These are phyloP conservation scores for Nemania sp. DNA, from an alignment of 2,329 filamentous ascomycete genomes.

Conservation along the genomic window DNA sequence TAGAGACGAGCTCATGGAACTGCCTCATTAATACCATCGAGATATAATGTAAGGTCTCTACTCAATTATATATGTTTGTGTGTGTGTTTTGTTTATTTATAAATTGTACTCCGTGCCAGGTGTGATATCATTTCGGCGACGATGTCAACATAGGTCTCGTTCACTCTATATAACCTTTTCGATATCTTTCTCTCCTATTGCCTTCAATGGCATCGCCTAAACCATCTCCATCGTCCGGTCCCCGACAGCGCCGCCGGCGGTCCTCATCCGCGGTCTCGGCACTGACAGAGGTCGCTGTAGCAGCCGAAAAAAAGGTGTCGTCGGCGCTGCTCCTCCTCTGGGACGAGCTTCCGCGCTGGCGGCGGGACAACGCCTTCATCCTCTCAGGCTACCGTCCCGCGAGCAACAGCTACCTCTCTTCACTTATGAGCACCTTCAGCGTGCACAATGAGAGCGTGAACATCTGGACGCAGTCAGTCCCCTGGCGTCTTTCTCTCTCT, in stretches of 20 bases:
- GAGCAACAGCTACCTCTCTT: constrained; percentile 54
- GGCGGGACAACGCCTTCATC: constrained; percentile 64
- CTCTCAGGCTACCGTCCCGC: constrained; percentile 57
- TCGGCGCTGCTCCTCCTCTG: constrained; percentile 54
- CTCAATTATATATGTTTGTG: too few relatives aligned
- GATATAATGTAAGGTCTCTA: too few relatives aligned
- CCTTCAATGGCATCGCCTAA: constrained; percentile 12
- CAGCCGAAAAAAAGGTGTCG: constrained; percentile 48
- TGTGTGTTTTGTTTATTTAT: too few relatives aligned
- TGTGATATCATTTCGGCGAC: not conserved
- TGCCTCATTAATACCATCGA: too few relatives aligned
- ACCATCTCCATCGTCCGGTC: constrained; percentile 18
- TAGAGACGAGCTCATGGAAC: not conserved
- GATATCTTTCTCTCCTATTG: not conserved
- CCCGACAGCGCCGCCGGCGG: constrained; percentile 41
- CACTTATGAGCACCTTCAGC: constrained; percentile 48
- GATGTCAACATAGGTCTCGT: not conserved
- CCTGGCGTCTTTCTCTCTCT: too few relatives aligned
- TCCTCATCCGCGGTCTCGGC: constrained; percentile 37
- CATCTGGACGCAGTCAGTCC: constrained; percentile 58
- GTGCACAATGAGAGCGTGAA: constrained; percentile 67
- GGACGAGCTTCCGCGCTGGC: constrained; percentile 63
- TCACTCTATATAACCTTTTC: not conserved
- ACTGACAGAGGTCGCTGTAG: constrained; percentile 23
- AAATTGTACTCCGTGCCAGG: too few relatives aligned